A percentile compares a stretch with the other conserved stretches of the same genome.
Conservation (phyloP, 352 stramenopile genomes). For the Pilasporangium apinafurcum region DNA sequence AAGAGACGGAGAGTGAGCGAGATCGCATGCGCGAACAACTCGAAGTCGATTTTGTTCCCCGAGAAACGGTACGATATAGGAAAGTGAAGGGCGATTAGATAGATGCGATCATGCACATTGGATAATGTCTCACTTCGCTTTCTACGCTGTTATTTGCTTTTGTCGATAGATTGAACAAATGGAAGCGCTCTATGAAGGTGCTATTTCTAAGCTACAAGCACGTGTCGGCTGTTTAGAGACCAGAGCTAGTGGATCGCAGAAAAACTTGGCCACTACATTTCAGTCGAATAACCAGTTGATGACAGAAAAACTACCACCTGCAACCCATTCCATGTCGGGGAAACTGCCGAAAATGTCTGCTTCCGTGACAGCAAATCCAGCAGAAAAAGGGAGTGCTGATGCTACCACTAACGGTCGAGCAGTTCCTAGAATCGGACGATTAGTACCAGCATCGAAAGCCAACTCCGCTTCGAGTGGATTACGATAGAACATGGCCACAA, state of each 20-base stretch:
- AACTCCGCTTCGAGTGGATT: slow-evolving; percentile 4
- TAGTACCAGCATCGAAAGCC: slow-evolving; percentile 42
- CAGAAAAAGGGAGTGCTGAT: slow-evolving; percentile 5
- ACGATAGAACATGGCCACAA: slow-evolving; percentile 1
- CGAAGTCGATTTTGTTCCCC: slow-evolving; percentile 46
- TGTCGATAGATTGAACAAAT: slow-evolving; percentile 53
- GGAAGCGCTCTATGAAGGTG: slow-evolving; percentile 62
- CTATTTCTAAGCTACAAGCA: slow-evolving; percentile 64
- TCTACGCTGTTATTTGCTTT: neutral
- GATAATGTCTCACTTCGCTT: too few species aligned
- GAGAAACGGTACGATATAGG: slow-evolving; percentile 32
- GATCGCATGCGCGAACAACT: slow-evolving; percentile 32
- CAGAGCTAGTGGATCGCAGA: slow-evolving; percentile 13
- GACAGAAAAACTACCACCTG: slow-evolving; percentile 9
- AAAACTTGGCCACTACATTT: slow-evolving; percentile 14
- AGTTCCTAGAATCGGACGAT: slow-evolving; percentile 48
- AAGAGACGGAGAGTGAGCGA: slow-evolving; percentile 16
- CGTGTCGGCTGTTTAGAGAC: slow-evolving; percentile 53
- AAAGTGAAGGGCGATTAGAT: too few species aligned
- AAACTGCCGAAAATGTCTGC: too few species aligned
- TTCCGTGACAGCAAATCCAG: too few species aligned
- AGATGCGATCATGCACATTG: too few species aligned
- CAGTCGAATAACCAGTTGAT: slow-evolving; percentile 10
- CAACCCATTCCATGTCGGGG: slow-evolving; percentile 8
- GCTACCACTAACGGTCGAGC: slow-evolving; percentile 11